Evolutionary conservation across 805 yeast species (phyloP).

Genomic region (Babjeviella inositovora): DNA sequence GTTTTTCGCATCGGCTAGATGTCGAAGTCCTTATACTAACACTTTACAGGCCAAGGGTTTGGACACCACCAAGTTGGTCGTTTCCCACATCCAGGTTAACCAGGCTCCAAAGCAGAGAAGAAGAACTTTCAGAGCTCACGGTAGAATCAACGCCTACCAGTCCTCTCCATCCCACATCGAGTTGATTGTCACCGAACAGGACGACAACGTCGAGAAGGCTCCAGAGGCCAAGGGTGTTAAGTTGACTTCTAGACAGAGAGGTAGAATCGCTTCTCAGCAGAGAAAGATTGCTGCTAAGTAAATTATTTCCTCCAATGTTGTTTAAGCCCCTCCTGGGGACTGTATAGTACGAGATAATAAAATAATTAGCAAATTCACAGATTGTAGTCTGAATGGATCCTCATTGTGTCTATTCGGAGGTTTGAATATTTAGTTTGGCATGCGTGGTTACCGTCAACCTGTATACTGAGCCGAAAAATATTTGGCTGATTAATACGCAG

Average conservation of each 20-base stretch:
- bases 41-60: constrained; percentile 70
- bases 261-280: constrained; percentile 81
- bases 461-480: too few relatives aligned
- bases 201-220: constrained; percentile 88
- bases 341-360: too few relatives aligned
- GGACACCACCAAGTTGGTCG: constrained; percentile 84
- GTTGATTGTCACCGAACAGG: constrained; percentile 90
- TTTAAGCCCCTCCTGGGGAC: too few relatives aligned
- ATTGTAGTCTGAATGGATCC: too few relatives aligned
- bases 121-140: constrained; percentile 99
- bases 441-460: too few relatives aligned
- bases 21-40: too few relatives aligned
- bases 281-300: constrained; percentile 48
- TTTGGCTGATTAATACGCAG: too few relatives aligned
- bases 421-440: too few relatives aligned
- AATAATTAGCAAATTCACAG: too few relatives aligned
- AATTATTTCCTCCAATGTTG: constrained; percentile 1
- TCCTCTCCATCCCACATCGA: constrained; percentile 98
- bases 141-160: constrained; percentile 99
- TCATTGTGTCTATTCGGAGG: too few relatives aligned
- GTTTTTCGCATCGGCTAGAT: too few relatives aligned
- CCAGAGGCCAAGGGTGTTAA: constrained; percentile 47
- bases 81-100: constrained; percentile 99
- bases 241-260: constrained; percentile 84
- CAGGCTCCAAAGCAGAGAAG: constrained; percentile 99